A percentile compares a stretch with the other conserved stretches of the same genome.
Conservation (phyloP, 495 filamentous ascomycete genomes). For the Corynascus novoguineensis region DNA sequence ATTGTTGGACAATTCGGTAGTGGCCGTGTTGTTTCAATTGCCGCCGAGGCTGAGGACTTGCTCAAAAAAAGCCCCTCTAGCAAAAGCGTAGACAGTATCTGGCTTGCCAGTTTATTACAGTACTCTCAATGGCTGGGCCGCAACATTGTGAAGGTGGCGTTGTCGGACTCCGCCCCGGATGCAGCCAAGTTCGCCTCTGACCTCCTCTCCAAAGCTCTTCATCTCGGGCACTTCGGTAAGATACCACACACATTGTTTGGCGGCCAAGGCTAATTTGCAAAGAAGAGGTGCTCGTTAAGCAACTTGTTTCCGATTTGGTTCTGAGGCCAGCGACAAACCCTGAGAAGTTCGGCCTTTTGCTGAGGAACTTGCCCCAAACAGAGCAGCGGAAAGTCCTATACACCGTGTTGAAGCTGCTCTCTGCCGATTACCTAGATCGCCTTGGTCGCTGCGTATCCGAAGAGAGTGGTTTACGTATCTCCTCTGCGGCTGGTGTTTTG, state of each 20-base stretch:
- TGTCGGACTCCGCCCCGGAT: constrained; percentile 32
- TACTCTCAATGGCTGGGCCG: constrained; percentile 72
- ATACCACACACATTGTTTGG: background rate
- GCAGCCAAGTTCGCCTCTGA: constrained; percentile 52
- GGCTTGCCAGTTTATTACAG: constrained; percentile 59
- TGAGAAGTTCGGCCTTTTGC: constrained; percentile 36
- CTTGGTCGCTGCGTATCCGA: constrained; percentile 28
- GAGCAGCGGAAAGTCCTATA: constrained; percentile 57
- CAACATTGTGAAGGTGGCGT: constrained; percentile 53
- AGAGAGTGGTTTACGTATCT: constrained; percentile 35
- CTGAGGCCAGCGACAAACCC: constrained; percentile 32
- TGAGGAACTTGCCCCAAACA: constrained; percentile 45
- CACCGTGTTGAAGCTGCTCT: constrained; percentile 53
- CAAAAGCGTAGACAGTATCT: constrained; percentile 30
- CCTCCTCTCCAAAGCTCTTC: constrained; percentile 59
- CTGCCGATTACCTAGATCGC: constrained; percentile 47
- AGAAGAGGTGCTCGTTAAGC: constrained; percentile 56
- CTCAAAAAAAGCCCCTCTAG: constrained; percentile 24
- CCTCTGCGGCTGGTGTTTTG: constrained; percentile 46
- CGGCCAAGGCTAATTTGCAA: constrained; percentile 10
- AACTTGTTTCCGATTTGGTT: constrained; percentile 43
- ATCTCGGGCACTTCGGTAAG: constrained; percentile 69
- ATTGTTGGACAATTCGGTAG: constrained; percentile 54
- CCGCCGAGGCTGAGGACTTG: constrained; percentile 69
- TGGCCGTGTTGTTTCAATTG: constrained; percentile 63